Evolutionary conservation across 139 green algal species (phyloP), one percentile per base, ranked within the genome.

Genomic region (Cymbomonas tetramitiformis): DNA sequence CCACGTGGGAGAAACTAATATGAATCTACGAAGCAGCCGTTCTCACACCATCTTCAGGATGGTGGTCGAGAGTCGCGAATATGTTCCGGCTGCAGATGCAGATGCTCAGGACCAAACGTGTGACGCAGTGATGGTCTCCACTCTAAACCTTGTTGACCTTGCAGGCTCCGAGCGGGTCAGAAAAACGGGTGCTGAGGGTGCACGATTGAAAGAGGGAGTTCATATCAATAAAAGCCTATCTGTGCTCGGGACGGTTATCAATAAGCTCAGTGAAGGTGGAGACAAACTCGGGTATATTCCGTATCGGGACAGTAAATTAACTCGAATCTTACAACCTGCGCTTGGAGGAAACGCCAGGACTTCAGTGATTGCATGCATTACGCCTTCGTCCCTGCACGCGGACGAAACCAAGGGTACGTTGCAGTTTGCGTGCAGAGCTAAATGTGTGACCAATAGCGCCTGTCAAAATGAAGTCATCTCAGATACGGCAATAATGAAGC

Each of bases 41-140:
- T 86, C 70, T 40, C 90, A 98, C 72, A 79, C 62, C 21, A 78
- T 97, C 5, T 90, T 94, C 65, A 84, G 66, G 38, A 83, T 94
- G 69, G 87, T 79, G 25, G 72, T 94, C 9, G 83, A 92, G 60
- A 73, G 56, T 10, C 72, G 86, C 23, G 56, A 26, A 8, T 80
- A 94, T 55, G 67, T 71, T 25, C 72, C 69, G 23, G 41, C 25
- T 30, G 24, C 31, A 56, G 25, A 9, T 21, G n/a, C 2, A 15
- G 46, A 44, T 29, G 51, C 59, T 69, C n/a, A n/a, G n/a, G n/a
- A n/a, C n/a, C n/a, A n/a, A n/a, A n/a, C n/a, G n/a, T n/a, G 64
- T 46, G 67, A 74, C 36, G 77, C 62, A n/a, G 72, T 93, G 19
- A 64, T 72, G 6, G 74, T 84, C 30, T 77, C 80, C 26, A 91